Evolutionary conservation across 1,139 yeast genomes (phyloP).

Genomic region (Yamadazyma friedrichii): DNA sequence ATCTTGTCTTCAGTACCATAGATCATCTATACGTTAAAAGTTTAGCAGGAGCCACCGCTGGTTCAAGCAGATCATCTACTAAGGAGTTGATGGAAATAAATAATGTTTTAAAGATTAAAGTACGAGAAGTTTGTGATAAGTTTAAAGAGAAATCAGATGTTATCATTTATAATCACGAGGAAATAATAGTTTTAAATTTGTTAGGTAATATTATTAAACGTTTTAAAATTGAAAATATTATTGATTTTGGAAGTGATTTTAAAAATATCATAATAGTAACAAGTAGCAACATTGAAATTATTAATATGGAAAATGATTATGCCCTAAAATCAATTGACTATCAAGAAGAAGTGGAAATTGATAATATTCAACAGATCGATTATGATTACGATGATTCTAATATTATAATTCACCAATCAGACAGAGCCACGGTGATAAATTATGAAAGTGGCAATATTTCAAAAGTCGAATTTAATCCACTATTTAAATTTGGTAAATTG

Average conservation of each 20-base stretch:
- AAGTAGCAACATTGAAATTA: background rate
- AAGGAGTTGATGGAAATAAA: slow-evolving; percentile 14
- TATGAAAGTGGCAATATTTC: slow-evolving; percentile 13
- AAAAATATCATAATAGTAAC: slow-evolving; percentile 26
- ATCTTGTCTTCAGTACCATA: slow-evolving; percentile 28
- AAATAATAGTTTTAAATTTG: slow-evolving; percentile 28
- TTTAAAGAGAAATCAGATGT: slow-evolving; percentile 25
- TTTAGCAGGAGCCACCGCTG: slow-evolving; percentile 33
- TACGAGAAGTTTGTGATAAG: slow-evolving; percentile 26
- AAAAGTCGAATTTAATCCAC: slow-evolving; percentile 15
- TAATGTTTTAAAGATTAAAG: slow-evolving; percentile 19
- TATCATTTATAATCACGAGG: slow-evolving; percentile 28
- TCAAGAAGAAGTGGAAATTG: background rate
- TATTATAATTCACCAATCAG: slow-evolving; percentile 29
- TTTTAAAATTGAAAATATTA: slow-evolving; percentile 18
- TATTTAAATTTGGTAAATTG: slow-evolving; percentile 19
- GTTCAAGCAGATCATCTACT: slow-evolving; percentile 24
- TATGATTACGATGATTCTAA: slow-evolving; percentile 57
- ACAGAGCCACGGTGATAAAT: slow-evolving; percentile 27
- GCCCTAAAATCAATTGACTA: background rate
- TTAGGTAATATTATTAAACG: slow-evolving; percentile 21
- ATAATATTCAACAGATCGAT: slow-evolving; percentile 19
- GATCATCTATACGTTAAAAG: slow-evolving; percentile 34
- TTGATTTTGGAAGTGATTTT: slow-evolving; percentile 33
- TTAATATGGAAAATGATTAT: background rate